Conservation (phyloP, 257 asterid genomes). For the Solanum stenotomum region DNA sequence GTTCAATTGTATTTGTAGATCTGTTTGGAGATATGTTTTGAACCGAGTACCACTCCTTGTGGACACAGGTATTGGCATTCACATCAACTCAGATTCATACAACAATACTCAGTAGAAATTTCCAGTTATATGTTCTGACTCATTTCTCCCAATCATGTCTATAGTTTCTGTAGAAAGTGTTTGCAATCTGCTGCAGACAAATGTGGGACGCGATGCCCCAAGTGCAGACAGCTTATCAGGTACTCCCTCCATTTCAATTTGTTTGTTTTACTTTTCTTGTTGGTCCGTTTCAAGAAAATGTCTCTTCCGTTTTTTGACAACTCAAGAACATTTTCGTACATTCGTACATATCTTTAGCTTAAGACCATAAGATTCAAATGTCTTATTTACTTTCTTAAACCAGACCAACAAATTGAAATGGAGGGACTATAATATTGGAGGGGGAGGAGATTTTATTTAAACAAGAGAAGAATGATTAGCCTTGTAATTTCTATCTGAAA, state of each 20-base stretch:
- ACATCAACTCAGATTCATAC: neutral
- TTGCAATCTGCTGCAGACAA: conserved; percentile 79
- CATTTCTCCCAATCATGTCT: neutral
- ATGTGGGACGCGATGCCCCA: conserved; percentile 90
- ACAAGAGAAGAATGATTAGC: neutral
- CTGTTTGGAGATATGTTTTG: conserved; percentile 87
- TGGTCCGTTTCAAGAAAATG: neutral
- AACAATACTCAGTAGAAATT: neutral
- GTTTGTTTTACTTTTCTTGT: neutral
- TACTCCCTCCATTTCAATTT: neutral
- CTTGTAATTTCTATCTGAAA: neutral
- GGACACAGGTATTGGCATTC: conserved; percentile 67
- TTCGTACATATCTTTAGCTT: neutral
- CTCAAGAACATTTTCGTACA: neutral
- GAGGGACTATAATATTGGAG: neutral
- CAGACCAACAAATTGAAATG: neutral
- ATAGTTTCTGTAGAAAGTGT: conserved; percentile 76
- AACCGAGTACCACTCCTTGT: conserved; percentile 93
- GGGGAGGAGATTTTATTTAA: neutral
- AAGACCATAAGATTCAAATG: neutral
- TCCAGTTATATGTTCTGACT: neutral
- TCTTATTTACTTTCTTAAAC: neutral
- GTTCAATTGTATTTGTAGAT: conserved; percentile 38
- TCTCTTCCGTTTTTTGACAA: neutral
- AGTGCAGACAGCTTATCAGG: conserved; percentile 91